Evolutionary conservation across 192 early-diverging fungal genomes (phyloP).

Genomic region (Linnemannia zychae): DNA sequence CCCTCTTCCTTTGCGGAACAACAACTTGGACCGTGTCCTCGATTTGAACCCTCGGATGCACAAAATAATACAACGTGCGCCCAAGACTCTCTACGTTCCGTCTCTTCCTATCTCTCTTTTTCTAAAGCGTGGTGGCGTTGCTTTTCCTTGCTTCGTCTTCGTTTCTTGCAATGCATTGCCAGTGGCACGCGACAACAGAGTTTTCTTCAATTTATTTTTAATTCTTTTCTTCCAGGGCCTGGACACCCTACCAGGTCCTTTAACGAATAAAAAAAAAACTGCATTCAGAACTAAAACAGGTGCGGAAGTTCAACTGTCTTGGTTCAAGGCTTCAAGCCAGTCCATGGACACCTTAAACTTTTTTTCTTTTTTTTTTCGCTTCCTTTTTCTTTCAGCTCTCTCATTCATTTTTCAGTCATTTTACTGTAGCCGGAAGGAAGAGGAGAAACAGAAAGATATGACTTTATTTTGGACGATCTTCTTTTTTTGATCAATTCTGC

Average conservation of each 20-base stretch:
- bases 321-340: neutral
- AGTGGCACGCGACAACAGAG: neutral
- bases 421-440: no score
- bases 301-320: neutral
- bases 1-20: neutral
- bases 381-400: neutral
- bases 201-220: neutral
- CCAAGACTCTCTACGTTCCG: neutral
- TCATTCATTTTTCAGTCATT: neutral
- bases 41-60: neutral
- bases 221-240: neutral
- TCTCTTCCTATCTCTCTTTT: neutral
- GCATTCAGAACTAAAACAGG: neutral
- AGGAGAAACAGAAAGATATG: neutral
- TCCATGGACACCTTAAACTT: neutral
- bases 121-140: neutral
- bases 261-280: neutral
- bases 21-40: constrained; percentile 8
- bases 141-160: neutral
- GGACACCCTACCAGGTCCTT: neutral
- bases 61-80: neutral
- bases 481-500: neutral
- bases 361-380: neutral
- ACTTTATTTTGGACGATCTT: neutral
- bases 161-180: neutral